These are phyloP conservation scores for Nakazawaea laoshanensis DNA, from an alignment of 805 yeast species.

Conservation along the genomic window DNA sequence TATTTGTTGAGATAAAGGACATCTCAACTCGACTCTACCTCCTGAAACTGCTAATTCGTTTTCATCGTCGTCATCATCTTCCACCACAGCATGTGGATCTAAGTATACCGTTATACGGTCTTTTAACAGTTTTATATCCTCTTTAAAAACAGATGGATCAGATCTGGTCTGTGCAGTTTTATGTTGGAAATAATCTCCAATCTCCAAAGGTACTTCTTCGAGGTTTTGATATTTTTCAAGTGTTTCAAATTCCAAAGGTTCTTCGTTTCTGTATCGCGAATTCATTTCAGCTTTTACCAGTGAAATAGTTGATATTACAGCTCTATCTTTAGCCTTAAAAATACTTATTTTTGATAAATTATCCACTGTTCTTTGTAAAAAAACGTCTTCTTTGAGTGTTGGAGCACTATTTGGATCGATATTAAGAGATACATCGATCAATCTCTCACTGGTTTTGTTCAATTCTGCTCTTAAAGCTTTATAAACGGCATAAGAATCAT, in stretches of 20 bases:
- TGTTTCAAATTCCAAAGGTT: conserved; percentile 1
- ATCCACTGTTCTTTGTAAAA: no score
- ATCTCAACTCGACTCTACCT: conserved; percentile 57
- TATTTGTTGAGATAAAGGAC: conserved; percentile 52
- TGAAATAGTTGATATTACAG: no score
- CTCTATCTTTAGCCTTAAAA: no score
- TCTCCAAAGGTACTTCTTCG: background rate
- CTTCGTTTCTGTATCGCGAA: background rate
- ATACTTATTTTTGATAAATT: no score
- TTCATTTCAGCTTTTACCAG: background rate
- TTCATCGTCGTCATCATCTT: conserved; percentile 33
- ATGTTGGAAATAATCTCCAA: background rate
- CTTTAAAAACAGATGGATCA: background rate
- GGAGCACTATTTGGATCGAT: no score
- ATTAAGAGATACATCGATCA: no score
- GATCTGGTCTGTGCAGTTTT: background rate
- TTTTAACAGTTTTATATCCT: background rate
- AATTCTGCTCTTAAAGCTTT: no score
- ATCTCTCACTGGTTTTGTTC: no score
- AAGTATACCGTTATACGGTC: conserved; percentile 4
- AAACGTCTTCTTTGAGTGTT: no score
- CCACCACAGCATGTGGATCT: conserved; percentile 7
- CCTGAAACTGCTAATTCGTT: conserved; percentile 64
- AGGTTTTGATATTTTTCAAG: conserved; percentile 3
- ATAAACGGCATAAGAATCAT: no score